Base-by-base conservation (phyloP, 805 yeast species). In the Zygoascus tannicola region DNA sequence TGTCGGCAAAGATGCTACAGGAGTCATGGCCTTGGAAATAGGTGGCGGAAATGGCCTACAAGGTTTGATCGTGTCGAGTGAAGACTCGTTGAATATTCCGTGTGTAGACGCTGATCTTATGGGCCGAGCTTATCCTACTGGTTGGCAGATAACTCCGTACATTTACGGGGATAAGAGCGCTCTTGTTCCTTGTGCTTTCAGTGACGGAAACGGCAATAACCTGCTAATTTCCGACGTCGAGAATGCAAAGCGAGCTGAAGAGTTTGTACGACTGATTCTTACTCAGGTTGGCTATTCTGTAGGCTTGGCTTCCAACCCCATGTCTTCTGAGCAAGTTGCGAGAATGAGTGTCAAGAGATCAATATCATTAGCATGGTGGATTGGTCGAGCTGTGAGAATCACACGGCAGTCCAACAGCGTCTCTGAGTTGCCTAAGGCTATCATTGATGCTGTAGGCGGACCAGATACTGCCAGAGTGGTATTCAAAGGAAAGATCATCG, bases 341-440 rank as follows among this genome's bases (percentile, higher is more conserved):
- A 33, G 48, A 10, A 57, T 56, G 39, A 61, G 64, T 4, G 60
- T 69, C 20, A 56, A 50, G 35, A 58, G 62, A 44, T 56, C 71
- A 19, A 35, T 67, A 10, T 70, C 74, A 1, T 49, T 62, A 14
- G 67, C 74, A 2, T 71, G 75, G 75, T 60, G 74, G 53, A 63
- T 71, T 38, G 75, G 75, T 4, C 59, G 68, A 44, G 73, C 73
- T 2, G 68, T 70, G 3, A 50, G 51, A 26, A 53, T 63, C 19
- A 67, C 73, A 1, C 57, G 63, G 37, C 67, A 65, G 39, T 58
- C 56, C 7, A 56, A 61, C 10, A 65, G 65, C 39, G 56, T 68
- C 26, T 65, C 61, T 35, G 50, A 51, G 35, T 48, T 68, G 2
- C 65, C 71, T 1, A 48, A 58, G 5, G 46, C 51, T 16, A 68